Percentiles rank a stretch among this genome's conserved stretches.
Conservation (phyloP, 306 rosid genomes). For the Medicago arabica region DNA sequence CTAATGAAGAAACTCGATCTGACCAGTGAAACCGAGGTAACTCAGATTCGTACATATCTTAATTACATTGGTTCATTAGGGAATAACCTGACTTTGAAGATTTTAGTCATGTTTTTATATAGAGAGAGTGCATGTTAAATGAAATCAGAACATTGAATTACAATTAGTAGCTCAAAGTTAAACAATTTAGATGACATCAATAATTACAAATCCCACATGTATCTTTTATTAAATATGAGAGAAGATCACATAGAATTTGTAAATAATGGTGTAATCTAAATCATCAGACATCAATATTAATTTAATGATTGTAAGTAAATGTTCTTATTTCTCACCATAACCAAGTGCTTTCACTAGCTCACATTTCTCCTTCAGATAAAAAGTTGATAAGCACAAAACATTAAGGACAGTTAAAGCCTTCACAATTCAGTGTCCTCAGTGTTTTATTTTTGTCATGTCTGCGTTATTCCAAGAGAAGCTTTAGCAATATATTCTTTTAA, state of each 20-base stretch:
- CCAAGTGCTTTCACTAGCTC: neutral
- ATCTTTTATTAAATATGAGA: slow-evolving; percentile 17
- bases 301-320: neutral
- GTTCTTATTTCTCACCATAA: neutral
- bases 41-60: neutral
- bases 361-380: neutral
- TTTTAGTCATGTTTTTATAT: neutral
- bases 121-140: neutral
- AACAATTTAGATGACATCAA: neutral
- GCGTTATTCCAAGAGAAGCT: neutral
- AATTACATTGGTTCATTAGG: slow-evolving; percentile 22
- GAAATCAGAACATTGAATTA: neutral
- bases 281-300: neutral
- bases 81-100: slow-evolving; percentile 3
- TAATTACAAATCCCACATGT: neutral
- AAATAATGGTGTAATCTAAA: neutral
- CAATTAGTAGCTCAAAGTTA: neutral
- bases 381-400: neutral
- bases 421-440: neutral
- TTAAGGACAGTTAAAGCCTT: neutral
- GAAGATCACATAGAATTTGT: neutral
- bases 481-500: neutral
- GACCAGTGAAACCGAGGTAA: slow-evolving; percentile 79
- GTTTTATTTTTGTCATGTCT: neutral
- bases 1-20: slow-evolving; percentile 79